Conservation (phyloP, 2,329 filamentous ascomycete species). For the Dactylellina leptospora region DNA sequence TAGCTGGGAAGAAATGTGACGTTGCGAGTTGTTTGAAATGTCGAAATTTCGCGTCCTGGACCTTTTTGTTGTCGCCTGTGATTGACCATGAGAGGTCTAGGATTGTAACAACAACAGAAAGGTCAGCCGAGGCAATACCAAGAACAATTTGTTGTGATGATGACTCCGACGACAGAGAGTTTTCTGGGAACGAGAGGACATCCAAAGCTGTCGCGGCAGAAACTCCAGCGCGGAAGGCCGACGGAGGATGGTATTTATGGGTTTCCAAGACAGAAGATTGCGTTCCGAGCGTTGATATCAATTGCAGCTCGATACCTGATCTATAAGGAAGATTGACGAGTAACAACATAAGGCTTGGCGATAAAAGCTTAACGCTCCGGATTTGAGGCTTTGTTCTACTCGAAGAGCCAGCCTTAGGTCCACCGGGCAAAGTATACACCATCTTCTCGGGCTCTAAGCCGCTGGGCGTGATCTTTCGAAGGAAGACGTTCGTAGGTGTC, state of each 20-base stretch:
- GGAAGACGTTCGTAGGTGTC: slow-evolving; percentile 37
- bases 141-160: slow-evolving; percentile 36
- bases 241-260: slow-evolving; percentile 41
- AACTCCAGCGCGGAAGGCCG: slow-evolving; percentile 35
- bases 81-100: slow-evolving; percentile 25
- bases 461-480: slow-evolving; percentile 50
- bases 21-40: slow-evolving; percentile 47
- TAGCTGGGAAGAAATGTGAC: slow-evolving; percentile 41
- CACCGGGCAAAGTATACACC: slow-evolving; percentile 40
- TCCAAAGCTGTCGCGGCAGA: slow-evolving; percentile 44
- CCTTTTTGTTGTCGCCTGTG: slow-evolving; percentile 26
- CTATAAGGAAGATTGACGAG: slow-evolving; percentile 55
- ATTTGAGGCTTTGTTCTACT: slow-evolving; percentile 52
- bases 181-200: slow-evolving; percentile 27
- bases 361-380: slow-evolving; percentile 53
- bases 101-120: slow-evolving; percentile 37
- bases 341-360: slow-evolving; percentile 47
- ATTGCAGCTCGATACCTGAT: slow-evolving; percentile 54
- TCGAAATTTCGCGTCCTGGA: slow-evolving; percentile 46
- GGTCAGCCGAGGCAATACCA: slow-evolving; percentile 44
- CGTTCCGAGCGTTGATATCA: slow-evolving; percentile 9
- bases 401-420: slow-evolving; percentile 39
- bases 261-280: slow-evolving; percentile 37
- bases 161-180: slow-evolving; percentile 20
- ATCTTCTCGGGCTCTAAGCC: slow-evolving; percentile 35